A percentile compares a stretch with the other conserved stretches of the same genome.
Conservation (phyloP, 2,329 filamentous ascomycete genomes). For the Eutypella sp. region DNA sequence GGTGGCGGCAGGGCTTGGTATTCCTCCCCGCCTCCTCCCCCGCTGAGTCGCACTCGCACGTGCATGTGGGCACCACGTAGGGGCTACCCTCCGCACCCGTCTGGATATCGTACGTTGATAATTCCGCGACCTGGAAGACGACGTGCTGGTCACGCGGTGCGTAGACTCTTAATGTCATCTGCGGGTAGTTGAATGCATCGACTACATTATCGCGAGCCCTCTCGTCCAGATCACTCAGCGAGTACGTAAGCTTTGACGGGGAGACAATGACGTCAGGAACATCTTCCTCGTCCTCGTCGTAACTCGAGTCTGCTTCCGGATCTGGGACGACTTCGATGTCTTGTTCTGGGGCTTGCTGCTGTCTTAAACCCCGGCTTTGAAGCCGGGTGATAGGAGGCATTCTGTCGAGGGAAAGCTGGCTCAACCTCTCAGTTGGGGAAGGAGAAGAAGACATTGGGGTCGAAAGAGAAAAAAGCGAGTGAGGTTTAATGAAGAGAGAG, state of each 20-base stretch:
- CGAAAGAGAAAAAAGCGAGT: conserved; percentile 13
- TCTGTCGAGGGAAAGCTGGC: conserved; percentile 36
- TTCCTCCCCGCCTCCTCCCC: conserved; percentile 19
- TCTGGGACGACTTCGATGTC: too few species aligned
- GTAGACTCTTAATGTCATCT: conserved; percentile 46
- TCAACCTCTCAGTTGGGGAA: conserved; percentile 29
- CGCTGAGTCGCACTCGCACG: too few species aligned
- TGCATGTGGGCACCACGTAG: conserved; percentile 41
- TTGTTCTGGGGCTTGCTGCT: conserved; percentile 16
- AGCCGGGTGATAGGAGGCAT: conserved; percentile 33
- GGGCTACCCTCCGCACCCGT: conserved; percentile 38
- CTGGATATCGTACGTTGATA: conserved; percentile 46
- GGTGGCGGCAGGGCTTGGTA: conserved; percentile 46
- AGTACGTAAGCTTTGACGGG: conserved; percentile 31
- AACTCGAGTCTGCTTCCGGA: conserved; percentile 23
- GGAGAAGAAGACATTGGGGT: conserved; percentile 31
- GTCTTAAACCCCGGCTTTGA: conserved; percentile 24
- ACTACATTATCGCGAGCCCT: conserved; percentile 34
- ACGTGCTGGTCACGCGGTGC: conserved; percentile 43
- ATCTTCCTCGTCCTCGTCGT: conserved; percentile 30
- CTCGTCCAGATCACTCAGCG: conserved; percentile 25
- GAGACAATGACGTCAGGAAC: conserved; percentile 29
- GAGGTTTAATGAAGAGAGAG: conserved; percentile 12
- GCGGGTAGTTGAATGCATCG: conserved; percentile 42
- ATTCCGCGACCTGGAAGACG: conserved; percentile 52